phyloP scores from a whole-genome alignment of 2,329 filamentous ascomycete genomes.

The Penicillium verrucosum region DNA sequence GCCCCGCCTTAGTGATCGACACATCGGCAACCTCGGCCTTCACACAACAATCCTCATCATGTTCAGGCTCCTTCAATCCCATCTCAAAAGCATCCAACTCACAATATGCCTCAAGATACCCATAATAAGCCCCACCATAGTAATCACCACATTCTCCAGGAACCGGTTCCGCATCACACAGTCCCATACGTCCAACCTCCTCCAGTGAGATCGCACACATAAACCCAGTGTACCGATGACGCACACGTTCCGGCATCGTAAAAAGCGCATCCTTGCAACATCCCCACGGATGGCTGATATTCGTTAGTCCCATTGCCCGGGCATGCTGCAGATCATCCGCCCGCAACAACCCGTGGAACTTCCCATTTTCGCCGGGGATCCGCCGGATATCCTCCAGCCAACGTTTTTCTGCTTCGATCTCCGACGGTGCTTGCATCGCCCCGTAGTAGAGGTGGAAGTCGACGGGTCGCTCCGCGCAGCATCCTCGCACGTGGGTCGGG shows the following conservation, averaged over 20 bases:
- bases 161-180: neutral
- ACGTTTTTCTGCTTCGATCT: neutral
- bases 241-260: neutral
- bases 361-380: neutral
- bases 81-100: neutral
- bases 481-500: neutral
- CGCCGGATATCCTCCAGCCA: constrained; percentile 2
- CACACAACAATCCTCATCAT: neutral
- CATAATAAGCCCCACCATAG: neutral
- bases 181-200: neutral
- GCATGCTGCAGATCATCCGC: neutral
- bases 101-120: neutral
- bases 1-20: neutral
- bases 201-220: neutral
- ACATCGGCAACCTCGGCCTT: neutral
- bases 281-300: constrained; percentile 1
- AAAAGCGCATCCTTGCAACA: neutral
- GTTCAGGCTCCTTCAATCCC: neutral
- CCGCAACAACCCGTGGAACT: constrained; percentile 1
- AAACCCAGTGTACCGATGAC: neutral
- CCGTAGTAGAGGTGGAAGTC: constrained; percentile 2
- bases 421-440: neutral
- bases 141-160: neutral
- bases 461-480: neutral
- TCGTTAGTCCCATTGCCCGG: neutral